phyloP scores from a whole-genome alignment of 202 grass and related monocot species.

The Digitaria exilis region DNA sequence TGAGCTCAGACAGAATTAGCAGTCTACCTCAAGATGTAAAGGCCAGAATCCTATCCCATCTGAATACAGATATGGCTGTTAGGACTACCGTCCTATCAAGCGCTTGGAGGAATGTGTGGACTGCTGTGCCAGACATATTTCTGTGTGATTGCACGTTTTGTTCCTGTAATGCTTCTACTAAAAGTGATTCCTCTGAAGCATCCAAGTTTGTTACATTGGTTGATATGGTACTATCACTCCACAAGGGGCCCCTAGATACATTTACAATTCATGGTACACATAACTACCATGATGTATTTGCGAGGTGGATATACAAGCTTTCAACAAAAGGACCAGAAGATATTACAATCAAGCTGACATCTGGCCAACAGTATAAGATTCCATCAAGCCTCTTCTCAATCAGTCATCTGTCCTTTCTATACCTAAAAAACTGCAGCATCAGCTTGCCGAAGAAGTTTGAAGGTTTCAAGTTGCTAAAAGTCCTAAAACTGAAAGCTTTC shows the following conservation, averaged over 20 bases:
- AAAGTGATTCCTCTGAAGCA: background rate
- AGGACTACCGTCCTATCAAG: background rate
- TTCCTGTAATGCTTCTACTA: background rate
- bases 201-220: slow-evolving; percentile 37
- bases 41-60: background rate
- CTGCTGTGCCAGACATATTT: background rate
- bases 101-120: background rate
- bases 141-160: background rate
- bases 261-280: slow-evolving; percentile 4
- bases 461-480: background rate
- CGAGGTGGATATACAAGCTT: slow-evolving; percentile 40
- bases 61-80: background rate
- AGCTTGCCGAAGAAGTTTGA: background rate
- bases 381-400: slow-evolving; percentile 13
- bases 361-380: background rate
- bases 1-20: background rate
- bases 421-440: slow-evolving; percentile 1
- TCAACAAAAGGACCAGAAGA: slow-evolving; percentile 27
- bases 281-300: background rate
- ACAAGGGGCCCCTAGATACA: slow-evolving; percentile 22
- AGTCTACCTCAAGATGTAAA: background rate
- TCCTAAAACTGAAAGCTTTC: background rate
- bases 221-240: slow-evolving; percentile 28
- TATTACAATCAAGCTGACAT: slow-evolving; percentile 11
- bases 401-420: background rate